A percentile compares a stretch with the other conserved stretches of the same genome.
Evolutionary conservation across 2,329 filamentous ascomycete species (phyloP).

Genomic region (Fusarium succisae): DNA sequence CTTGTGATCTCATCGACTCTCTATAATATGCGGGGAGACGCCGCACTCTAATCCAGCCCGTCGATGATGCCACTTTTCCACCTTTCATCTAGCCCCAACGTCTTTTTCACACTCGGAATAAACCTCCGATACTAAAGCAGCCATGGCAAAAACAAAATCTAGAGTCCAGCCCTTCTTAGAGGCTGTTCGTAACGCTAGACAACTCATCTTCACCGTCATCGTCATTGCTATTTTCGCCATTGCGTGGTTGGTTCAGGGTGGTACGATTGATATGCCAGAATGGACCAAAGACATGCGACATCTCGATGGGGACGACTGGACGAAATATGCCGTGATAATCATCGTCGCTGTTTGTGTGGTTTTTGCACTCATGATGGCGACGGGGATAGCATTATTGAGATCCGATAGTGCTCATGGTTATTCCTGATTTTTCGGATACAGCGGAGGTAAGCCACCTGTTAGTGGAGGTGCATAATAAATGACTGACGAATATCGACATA

Average conservation of each 20-base stretch:
- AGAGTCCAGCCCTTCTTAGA: neutral
- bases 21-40: neutral
- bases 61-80: neutral
- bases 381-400: neutral
- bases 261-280: slow-evolving; percentile 18
- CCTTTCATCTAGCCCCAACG: neutral
- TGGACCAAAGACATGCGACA: slow-evolving; percentile 22
- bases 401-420: neutral
- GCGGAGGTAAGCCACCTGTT: neutral
- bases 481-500: fast-evolving
- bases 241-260: slow-evolving; percentile 11
- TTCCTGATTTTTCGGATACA: neutral
- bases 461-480: fast-evolving
- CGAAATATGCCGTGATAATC: neutral
- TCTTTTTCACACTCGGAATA: fast-evolving
- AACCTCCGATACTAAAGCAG: neutral
- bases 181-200: neutral
- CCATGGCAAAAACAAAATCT: neutral
- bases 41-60: neutral
- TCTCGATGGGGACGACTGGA: neutral
- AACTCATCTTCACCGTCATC: slow-evolving; percentile 1
- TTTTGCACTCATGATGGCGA: neutral
- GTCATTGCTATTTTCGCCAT: slow-evolving; percentile 7
- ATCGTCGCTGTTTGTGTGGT: neutral
- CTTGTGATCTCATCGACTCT: neutral